Percentiles rank a stretch among this genome's conserved stretches.
These are phyloP conservation scores for Paecilomyces sp. DNA, from an alignment of 2,329 filamentous ascomycete species.

Conservation along the genomic window DNA sequence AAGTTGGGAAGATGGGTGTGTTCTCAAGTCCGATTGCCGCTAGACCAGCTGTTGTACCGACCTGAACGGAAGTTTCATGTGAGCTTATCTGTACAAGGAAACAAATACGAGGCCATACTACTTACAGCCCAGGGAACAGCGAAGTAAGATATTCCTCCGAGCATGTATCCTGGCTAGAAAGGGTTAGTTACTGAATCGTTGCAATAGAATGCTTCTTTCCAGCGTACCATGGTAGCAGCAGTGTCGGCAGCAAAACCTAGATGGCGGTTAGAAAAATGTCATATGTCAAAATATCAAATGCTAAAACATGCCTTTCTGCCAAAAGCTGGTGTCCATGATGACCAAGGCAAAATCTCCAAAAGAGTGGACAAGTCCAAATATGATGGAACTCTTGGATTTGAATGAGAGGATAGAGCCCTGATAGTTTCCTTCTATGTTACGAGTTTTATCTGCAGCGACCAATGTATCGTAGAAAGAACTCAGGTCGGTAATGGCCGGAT, in stretches of 20 bases:
- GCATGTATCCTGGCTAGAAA: conserved; percentile 4
- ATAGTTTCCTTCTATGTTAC: conserved; percentile 6
- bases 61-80: neutral
- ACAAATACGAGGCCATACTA: neutral
- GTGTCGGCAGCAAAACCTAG: conserved; percentile 5
- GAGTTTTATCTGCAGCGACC: conserved; percentile 3
- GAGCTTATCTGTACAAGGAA: neutral
- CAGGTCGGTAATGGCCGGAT: conserved; percentile 3
- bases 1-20: conserved; percentile 1
- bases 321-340: conserved; percentile 7
- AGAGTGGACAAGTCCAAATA: conserved; percentile 4
- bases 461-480: conserved; percentile 4
- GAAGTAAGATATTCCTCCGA: conserved; percentile 4
- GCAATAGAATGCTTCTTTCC: neutral
- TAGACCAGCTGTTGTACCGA: conserved; percentile 3
- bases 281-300: neutral
- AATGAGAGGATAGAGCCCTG: conserved; percentile 2
- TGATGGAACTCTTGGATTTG: conserved; percentile 6
- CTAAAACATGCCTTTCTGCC: conserved; percentile 3
- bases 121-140: conserved; percentile 4
- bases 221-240: conserved; percentile 4
- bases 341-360: conserved; percentile 6
- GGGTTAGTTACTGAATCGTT: neutral
- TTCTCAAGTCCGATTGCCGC: conserved; percentile 4
- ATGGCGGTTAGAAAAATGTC: neutral